Conservation (phyloP, 148 eudicot genomes). For the Fagopyrum tataricum region DNA sequence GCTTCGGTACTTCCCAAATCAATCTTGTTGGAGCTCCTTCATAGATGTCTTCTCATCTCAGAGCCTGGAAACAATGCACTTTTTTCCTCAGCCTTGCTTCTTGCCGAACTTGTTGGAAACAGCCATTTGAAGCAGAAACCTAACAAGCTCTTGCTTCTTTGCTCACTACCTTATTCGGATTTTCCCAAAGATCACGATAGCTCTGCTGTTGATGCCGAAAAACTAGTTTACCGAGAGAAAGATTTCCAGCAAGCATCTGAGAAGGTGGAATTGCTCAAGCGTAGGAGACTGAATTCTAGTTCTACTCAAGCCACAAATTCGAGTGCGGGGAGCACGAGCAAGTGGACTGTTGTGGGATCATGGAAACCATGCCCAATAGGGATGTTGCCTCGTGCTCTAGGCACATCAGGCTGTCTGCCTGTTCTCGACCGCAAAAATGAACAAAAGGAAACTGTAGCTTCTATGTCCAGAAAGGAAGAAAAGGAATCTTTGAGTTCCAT, state of each 20-base stretch:
- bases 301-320: not conserved
- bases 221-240: slow-evolving; percentile 30
- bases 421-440: slow-evolving; percentile 34
- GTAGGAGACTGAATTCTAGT: slow-evolving; percentile 17
- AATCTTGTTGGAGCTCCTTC: slow-evolving; percentile 36
- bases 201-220: slow-evolving; percentile 17
- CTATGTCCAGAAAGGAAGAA: slow-evolving; percentile 6
- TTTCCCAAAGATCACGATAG: slow-evolving; percentile 15
- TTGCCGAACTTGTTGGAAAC: slow-evolving; percentile 45
- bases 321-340: slow-evolving; percentile 14
- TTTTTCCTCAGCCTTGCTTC: slow-evolving; percentile 40
- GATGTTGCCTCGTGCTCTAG: slow-evolving; percentile 51
- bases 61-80: slow-evolving; percentile 48
- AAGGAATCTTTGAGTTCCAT: slow-evolving; percentile 13
- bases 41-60: slow-evolving; percentile 50
- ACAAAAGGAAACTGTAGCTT: not conserved
- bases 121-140: slow-evolving; percentile 39
- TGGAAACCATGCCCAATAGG: slow-evolving; percentile 90
- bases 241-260: slow-evolving; percentile 42
- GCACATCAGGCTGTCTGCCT: slow-evolving; percentile 60
- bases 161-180: slow-evolving; percentile 18
- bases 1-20: slow-evolving; percentile 31
- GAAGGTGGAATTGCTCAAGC: slow-evolving; percentile 40
- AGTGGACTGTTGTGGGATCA: slow-evolving; percentile 57
- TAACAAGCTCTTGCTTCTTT: slow-evolving; percentile 36